Evolutionary conservation across 2,329 filamentous ascomycete species (phyloP).

Genomic region (Colletotrichum somersetense): DNA sequence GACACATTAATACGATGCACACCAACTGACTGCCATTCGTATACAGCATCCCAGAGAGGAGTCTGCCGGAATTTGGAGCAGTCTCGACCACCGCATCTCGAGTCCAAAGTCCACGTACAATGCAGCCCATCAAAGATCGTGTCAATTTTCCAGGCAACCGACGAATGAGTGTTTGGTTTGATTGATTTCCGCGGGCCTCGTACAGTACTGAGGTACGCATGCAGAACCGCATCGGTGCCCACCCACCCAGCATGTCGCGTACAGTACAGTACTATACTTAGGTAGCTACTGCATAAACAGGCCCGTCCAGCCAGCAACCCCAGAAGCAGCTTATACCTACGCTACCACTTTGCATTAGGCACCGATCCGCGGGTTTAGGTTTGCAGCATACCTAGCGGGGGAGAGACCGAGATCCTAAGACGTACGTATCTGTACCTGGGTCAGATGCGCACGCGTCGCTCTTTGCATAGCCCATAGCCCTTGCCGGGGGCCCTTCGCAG

Average conservation of each 20-base stretch:
- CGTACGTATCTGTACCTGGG: too few species aligned
- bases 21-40: neutral
- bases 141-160: neutral
- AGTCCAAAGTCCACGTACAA: neutral
- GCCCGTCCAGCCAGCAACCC: neutral
- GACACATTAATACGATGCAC: neutral
- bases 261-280: neutral
- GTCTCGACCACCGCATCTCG: slow-evolving; percentile 11
- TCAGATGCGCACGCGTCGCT: slow-evolving; percentile 1
- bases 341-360: neutral
- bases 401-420: neutral
- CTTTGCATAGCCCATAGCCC: neutral
- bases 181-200: neutral
- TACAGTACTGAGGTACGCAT: neutral
- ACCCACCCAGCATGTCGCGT: neutral
- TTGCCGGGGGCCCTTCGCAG: neutral
- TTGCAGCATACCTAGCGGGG: neutral
- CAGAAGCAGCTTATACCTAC: neutral
- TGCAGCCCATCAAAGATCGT: neutral
- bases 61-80: slow-evolving; percentile 1
- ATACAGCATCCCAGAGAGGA: neutral
- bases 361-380: neutral
- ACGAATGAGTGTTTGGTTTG: too few species aligned
- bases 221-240: neutral
- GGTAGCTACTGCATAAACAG: too few species aligned